phyloP scores from a whole-genome alignment of 2,329 filamentous ascomycete species.

The Bimuria novae-zelandiae region DNA sequence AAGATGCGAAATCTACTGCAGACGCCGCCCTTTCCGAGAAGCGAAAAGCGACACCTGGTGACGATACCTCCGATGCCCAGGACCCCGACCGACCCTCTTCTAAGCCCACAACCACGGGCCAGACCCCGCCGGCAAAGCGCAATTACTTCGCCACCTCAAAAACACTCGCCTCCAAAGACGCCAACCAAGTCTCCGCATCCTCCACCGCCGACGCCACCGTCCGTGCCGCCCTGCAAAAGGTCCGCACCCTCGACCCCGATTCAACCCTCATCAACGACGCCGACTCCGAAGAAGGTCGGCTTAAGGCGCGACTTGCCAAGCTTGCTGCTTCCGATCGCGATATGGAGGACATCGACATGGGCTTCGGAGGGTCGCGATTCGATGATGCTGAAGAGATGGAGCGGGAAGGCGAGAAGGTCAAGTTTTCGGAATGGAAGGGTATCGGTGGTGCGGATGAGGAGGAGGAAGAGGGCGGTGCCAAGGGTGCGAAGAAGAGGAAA shows the following conservation, averaged over 20 bases:
- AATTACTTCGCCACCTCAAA: constrained; percentile 27
- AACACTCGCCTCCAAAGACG: constrained; percentile 28
- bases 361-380: constrained; percentile 85
- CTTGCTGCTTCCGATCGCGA: constrained; percentile 75
- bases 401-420: constrained; percentile 60
- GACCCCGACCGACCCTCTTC: constrained; percentile 2
- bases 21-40: constrained; percentile 2
- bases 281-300: constrained; percentile 66
- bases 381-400: constrained; percentile 88
- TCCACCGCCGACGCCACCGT: constrained; percentile 73
- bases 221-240: constrained; percentile 83
- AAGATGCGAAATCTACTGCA: not conserved
- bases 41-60: not conserved
- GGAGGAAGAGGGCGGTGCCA: constrained; percentile 50
- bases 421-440: constrained; percentile 67
- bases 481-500: constrained; percentile 67
- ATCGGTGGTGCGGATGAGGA: constrained; percentile 59
- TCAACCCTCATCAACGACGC: constrained; percentile 45
- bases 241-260: constrained; percentile 57
- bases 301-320: constrained; percentile 67
- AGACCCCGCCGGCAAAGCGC: constrained; percentile 18
- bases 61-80: not conserved
- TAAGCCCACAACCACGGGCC: constrained; percentile 8
- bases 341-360: constrained; percentile 89
- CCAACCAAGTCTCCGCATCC: constrained; percentile 47